These are phyloP conservation scores for Populus nigra DNA, from an alignment of 345 rosid species.

Conservation along the genomic window DNA sequence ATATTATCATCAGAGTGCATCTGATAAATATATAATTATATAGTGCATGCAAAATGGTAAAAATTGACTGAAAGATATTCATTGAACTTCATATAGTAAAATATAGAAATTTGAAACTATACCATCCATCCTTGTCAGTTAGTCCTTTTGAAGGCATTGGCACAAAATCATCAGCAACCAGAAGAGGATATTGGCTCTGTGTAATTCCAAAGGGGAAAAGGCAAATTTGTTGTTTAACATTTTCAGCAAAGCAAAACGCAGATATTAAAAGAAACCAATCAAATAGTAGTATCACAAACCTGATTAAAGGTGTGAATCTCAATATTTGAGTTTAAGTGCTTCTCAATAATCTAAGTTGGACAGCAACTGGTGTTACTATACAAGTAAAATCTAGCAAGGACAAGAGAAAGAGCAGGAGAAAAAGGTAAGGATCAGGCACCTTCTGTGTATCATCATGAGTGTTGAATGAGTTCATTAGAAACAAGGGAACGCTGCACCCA, in stretches of 20 bases:
- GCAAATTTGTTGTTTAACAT: conserved; percentile 9
- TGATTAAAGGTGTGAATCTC: conserved; percentile 91
- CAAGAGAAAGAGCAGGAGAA: not conserved
- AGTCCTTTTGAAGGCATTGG: conserved; percentile 89
- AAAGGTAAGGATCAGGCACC: conserved; percentile 36
- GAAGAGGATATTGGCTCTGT: conserved; percentile 96
- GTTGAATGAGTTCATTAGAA: conserved; percentile 97
- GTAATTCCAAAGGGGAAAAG: conserved; percentile 7
- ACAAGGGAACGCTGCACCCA: conserved; percentile 86
- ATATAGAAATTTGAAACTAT: conserved; percentile 18
- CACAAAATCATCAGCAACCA: conserved; percentile 70
- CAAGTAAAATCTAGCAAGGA: conserved; percentile 6
- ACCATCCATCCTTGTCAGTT: conserved; percentile 94
- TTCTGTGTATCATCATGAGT: conserved; percentile 90
- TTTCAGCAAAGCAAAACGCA: not conserved
- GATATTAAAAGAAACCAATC: not conserved
- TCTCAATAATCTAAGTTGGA: conserved; percentile 68
- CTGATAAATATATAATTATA: not conserved
- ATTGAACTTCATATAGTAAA: not conserved
- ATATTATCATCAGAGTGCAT: not conserved
- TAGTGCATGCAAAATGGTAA: not conserved
- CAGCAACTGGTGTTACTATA: conserved; percentile 9
- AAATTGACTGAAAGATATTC: not conserved
- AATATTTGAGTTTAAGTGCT: conserved; percentile 69
- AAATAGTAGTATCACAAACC: conserved; percentile 42